Base-by-base conservation (phyloP, 1,139 yeast species). In the Candida sanyaensis region DNA sequence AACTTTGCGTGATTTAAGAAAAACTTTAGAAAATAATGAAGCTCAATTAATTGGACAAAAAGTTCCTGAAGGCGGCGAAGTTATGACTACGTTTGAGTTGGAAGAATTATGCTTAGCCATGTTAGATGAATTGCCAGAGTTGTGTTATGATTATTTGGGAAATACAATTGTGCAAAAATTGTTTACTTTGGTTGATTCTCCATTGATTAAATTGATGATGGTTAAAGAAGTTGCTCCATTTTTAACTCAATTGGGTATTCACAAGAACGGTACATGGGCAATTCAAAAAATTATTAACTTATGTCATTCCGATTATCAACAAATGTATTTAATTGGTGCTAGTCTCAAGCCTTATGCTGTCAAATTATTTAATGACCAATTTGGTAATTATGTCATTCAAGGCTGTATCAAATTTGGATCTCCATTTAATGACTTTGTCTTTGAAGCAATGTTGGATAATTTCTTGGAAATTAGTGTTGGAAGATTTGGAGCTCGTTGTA, bases 251-350 rank as follows among this genome's bases (percentile, higher is more conserved):
- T 86, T 93, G 73, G 95, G 98, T 59, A 86, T 90, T 49, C 99
- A 93, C 70, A 93, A 93, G 63, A 93, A 95, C 65, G 99, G 99
- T 53, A 93, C 99, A 4, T 93, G 99, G 99, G 98, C 98, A 2
- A 96, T 96, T 29, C 99, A 95, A 66, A 95, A n/a, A 66, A 86
- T 93, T 63, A 91, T 95, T 58, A 88, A 85, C 55, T 85, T 88
- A 50, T 65, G 75, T 50, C 85, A 88, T 7, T 73, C 86, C 1
- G 80, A 80, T 33, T 65, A 59, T 42, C 83, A 90, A 53, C 97
- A 92, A 64, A 85, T 81, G 66, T 71, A 76, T 57, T 64, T 85
- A 47, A 88, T 93, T 47, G 85, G 86, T 7, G 76, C 80, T 12
- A 81, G 92, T 33, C 77, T 93, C 51, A 81, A 83, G 54, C 96